phyloP scores from a whole-genome alignment of 306 rosid genomes.

The Arachis stenosperma region DNA sequence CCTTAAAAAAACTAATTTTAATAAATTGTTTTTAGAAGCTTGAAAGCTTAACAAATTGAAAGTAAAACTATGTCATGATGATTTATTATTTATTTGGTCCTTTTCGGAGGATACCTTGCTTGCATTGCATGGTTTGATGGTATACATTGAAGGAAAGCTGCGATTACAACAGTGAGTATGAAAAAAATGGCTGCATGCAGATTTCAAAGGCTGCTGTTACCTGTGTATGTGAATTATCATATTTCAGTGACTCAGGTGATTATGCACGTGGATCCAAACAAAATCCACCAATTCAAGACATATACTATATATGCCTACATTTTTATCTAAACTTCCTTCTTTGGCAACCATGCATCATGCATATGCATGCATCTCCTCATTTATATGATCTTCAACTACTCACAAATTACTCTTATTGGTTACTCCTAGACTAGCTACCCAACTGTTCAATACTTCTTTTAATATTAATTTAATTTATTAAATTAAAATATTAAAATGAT shows the following conservation, averaged over 20 bases:
- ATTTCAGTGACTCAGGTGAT: slow-evolving; percentile 35
- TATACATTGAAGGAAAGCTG: slow-evolving; percentile 47
- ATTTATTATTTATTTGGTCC: not conserved
- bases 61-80: not conserved
- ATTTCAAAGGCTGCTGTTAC: slow-evolving; percentile 11
- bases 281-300: not conserved
- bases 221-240: slow-evolving; percentile 27
- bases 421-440: too few relatives aligned
- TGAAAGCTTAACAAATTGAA: too few relatives aligned
- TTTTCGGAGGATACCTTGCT: not conserved
- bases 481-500: too few relatives aligned
- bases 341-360: not conserved
- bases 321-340: not conserved
- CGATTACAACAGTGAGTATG: slow-evolving; percentile 44
- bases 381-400: too few relatives aligned
- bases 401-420: too few relatives aligned
- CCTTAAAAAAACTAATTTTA: too few relatives aligned
- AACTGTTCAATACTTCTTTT: too few relatives aligned
- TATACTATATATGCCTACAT: not conserved
- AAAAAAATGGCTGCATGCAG: slow-evolving; percentile 43
- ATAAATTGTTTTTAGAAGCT: too few relatives aligned
- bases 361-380: too few relatives aligned
- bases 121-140: slow-evolving; percentile 13
- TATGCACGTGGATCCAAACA: slow-evolving; percentile 32
- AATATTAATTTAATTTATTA: too few relatives aligned